Evolutionary conservation across 2,329 filamentous ascomycete species (phyloP).

Genomic region (Neofusicoccum umdonicola): DNA sequence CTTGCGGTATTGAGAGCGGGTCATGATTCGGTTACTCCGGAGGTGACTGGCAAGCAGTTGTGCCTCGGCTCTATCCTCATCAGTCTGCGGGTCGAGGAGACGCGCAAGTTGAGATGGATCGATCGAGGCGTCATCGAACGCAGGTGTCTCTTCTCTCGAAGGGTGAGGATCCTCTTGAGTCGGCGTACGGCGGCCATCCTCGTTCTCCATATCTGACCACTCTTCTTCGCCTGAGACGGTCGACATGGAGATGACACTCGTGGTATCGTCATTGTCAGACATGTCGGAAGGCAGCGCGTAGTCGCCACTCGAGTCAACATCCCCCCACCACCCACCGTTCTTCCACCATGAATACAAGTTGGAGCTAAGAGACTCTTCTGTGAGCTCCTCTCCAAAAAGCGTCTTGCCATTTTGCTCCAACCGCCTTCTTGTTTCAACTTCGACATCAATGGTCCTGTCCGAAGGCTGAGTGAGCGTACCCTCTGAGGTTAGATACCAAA

Average conservation of each 20-base stretch:
- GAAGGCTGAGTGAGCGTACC: slow-evolving; percentile 57
- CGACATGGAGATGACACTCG: slow-evolving; percentile 72
- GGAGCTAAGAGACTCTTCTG: slow-evolving; percentile 68
- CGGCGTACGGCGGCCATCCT: slow-evolving; percentile 65
- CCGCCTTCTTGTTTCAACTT: slow-evolving; percentile 70
- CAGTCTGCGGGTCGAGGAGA: slow-evolving; percentile 75
- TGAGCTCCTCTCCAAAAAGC: slow-evolving; percentile 32
- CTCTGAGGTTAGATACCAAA: slow-evolving; percentile 44
- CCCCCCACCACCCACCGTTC: slow-evolving; percentile 79
- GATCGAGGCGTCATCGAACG: slow-evolving; percentile 58
- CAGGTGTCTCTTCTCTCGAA: slow-evolving; percentile 54
- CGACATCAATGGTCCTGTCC: slow-evolving; percentile 72
- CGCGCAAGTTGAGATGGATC: slow-evolving; percentile 69
- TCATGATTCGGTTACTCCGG: slow-evolving; percentile 68
- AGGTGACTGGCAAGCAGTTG: slow-evolving; percentile 78
- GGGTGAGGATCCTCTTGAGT: slow-evolving; percentile 63
- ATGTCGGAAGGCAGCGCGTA: slow-evolving; percentile 57
- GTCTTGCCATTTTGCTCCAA: slow-evolving; percentile 42
- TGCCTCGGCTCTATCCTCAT: slow-evolving; percentile 78
- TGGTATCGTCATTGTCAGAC: slow-evolving; percentile 66
- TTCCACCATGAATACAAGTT: slow-evolving; percentile 85
- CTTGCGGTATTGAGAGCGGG: slow-evolving; percentile 72
- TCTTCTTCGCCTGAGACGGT: slow-evolving; percentile 45
- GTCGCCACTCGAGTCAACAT: slow-evolving; percentile 75
- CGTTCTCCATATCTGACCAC: slow-evolving; percentile 45